Evolutionary conservation across 768 basidiomycete species (phyloP).

Genomic region (Phaeolepiota aurea): DNA sequence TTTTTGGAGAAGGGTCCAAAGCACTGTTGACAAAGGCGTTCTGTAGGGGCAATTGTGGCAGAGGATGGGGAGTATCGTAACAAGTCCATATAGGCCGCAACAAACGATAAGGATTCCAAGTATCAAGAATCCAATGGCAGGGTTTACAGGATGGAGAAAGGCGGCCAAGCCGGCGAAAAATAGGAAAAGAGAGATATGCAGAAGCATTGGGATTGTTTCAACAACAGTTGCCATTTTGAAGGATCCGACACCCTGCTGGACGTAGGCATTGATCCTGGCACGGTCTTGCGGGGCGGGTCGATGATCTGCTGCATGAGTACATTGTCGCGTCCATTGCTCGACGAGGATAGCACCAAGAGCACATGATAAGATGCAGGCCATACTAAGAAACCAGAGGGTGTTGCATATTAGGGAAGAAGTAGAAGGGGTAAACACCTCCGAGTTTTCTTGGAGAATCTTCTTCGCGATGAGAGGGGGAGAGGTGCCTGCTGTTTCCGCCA

Average conservation of each 20-base stretch:
- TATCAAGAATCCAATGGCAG: constrained; percentile 20
- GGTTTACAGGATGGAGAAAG: constrained; percentile 31
- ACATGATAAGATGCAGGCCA: constrained; percentile 30
- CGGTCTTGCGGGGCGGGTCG: constrained; percentile 26
- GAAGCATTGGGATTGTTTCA: constrained; percentile 32
- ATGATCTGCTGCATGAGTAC: constrained; percentile 24
- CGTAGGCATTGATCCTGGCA: constrained; percentile 31
- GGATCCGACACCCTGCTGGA: constrained; percentile 26
- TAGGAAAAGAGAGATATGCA: constrained; percentile 39
- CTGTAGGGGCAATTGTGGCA: constrained; percentile 25
- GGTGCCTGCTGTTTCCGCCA: constrained; percentile 13
- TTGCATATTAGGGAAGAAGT: constrained; percentile 9
- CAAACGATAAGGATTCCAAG: constrained; percentile 20
- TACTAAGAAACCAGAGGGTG: constrained; percentile 35
- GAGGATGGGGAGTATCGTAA: constrained; percentile 24
- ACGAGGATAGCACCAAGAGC: constrained; percentile 37
- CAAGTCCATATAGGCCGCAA: constrained; percentile 17
- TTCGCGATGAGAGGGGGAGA: neutral
- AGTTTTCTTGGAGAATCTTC: constrained; percentile 3
- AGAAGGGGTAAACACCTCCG: constrained; percentile 9
- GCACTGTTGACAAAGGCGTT: constrained; percentile 23
- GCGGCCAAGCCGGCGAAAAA: constrained; percentile 42
- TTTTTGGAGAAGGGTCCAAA: constrained; percentile 19
- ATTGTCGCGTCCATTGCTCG: constrained; percentile 40
- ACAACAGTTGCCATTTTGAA: constrained; percentile 31